Conservation (phyloP, 1,139 yeast species). For the Arxiozyma heterogenica region DNA sequence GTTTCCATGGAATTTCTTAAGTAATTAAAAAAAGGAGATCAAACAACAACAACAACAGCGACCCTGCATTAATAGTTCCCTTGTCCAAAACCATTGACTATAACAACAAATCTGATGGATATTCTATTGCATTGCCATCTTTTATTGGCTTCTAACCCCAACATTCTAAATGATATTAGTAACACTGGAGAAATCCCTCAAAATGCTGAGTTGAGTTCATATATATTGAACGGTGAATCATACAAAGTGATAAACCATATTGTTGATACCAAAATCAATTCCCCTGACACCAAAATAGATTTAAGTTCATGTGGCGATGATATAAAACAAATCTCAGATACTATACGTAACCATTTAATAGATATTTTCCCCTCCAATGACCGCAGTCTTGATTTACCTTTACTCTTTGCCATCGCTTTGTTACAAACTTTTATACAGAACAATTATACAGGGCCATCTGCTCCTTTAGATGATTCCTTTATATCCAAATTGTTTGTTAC, state of each 20-base stretch:
- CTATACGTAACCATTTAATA: not conserved
- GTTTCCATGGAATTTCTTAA: too few species aligned
- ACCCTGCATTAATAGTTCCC: too few species aligned
- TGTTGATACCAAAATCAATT: not conserved
- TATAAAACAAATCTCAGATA: not conserved
- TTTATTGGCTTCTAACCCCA: conserved; percentile 15
- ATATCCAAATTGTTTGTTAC: not conserved
- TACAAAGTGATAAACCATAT: conserved; percentile 15
- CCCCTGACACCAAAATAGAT: not conserved
- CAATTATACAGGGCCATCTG: conserved; percentile 78
- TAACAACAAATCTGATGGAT: conserved; percentile 11
- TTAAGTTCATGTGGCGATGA: not conserved
- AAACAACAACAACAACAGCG: too few species aligned
- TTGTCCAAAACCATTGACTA: not conserved
- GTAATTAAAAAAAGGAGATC: too few species aligned
- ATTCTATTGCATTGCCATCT: conserved; percentile 18
- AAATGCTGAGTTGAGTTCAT: conserved; percentile 8
- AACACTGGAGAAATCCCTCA: conserved; percentile 4
- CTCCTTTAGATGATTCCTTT: conserved; percentile 32
- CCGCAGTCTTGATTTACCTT: conserved; percentile 5
- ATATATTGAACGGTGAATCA: conserved; percentile 22
- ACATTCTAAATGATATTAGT: conserved; percentile 4
- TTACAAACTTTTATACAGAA: conserved; percentile 64
- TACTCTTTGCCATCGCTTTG: conserved; percentile 43
- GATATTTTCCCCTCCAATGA: not conserved